Evolutionary conservation across 1,139 yeast species (phyloP).

Genomic region (Pneumocystis oryctolagi): DNA sequence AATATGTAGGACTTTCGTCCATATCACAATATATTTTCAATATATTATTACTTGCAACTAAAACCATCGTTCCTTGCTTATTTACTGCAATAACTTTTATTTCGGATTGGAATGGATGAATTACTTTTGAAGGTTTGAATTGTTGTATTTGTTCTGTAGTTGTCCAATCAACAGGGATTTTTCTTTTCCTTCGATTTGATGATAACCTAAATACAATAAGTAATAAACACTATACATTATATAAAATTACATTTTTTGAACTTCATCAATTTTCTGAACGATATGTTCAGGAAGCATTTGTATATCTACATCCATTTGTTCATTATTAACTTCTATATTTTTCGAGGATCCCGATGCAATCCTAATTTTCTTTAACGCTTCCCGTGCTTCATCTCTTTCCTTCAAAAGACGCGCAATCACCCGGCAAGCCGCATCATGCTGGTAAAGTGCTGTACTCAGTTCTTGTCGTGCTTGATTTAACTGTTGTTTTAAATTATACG

Average conservation of each 20-base stretch:
- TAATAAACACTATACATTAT: neutral
- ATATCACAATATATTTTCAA: neutral
- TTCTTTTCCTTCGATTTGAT: slow-evolving; percentile 11
- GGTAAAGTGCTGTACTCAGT: slow-evolving; percentile 51
- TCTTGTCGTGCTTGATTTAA: slow-evolving; percentile 53
- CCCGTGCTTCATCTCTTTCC: slow-evolving; percentile 60
- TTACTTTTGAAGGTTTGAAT: neutral
- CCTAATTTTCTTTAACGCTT: slow-evolving; percentile 39
- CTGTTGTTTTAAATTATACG: slow-evolving; percentile 61
- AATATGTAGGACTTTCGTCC: neutral
- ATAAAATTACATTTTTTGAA: neutral
- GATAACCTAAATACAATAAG: slow-evolving; percentile 1
- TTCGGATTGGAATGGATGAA: neutral
- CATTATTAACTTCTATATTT: neutral
- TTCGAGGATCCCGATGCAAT: neutral
- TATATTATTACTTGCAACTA: neutral
- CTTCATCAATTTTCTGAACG: neutral
- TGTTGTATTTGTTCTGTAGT: slow-evolving; percentile 4
- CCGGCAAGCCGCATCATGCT: slow-evolving; percentile 78
- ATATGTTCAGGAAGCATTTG: neutral
- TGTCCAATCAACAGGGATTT: slow-evolving; percentile 11
- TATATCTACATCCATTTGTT: neutral
- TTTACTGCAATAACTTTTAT: neutral
- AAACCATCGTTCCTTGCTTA: neutral
- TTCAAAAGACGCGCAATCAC: slow-evolving; percentile 62